phyloP scores from a whole-genome alignment of 345 rosid species.

The Linum tenue region DNA sequence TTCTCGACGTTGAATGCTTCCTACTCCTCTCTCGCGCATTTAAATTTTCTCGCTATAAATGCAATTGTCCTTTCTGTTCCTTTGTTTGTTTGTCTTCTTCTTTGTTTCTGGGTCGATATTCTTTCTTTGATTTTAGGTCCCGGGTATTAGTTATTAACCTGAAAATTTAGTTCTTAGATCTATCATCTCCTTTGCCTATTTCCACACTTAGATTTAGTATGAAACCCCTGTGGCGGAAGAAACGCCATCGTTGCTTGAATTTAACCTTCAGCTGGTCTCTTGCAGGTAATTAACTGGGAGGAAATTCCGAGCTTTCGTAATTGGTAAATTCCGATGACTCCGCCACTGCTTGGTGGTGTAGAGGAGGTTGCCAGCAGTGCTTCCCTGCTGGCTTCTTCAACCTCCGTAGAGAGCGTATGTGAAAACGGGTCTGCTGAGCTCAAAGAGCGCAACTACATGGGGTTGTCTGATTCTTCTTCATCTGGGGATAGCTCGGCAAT shows the following conservation, averaged over 20 bases:
- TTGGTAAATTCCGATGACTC: background rate
- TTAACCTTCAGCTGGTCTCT: background rate
- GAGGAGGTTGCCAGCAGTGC: background rate
- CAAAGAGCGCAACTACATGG: background rate
- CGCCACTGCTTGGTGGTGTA: background rate
- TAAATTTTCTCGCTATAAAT: background rate
- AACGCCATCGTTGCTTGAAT: background rate
- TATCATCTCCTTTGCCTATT: background rate
- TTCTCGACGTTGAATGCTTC: background rate
- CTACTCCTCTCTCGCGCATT: background rate
- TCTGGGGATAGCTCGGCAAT: background rate
- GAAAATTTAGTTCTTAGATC: conserved; percentile 1
- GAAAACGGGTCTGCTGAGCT: background rate
- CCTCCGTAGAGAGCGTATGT: background rate
- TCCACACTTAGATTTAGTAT: background rate
- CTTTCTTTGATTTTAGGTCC: conserved; percentile 6
- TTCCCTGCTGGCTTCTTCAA: background rate
- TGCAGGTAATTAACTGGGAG: conserved; percentile 11
- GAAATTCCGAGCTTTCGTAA: conserved; percentile 1
- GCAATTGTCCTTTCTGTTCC: background rate
- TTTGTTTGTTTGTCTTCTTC: background rate
- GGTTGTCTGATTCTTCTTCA: background rate
- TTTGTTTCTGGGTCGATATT: background rate
- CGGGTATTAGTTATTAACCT: background rate
- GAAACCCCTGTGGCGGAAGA: background rate